Conservation (phyloP, 1,139 yeast genomes). For the Zygoascus sp. region DNA sequence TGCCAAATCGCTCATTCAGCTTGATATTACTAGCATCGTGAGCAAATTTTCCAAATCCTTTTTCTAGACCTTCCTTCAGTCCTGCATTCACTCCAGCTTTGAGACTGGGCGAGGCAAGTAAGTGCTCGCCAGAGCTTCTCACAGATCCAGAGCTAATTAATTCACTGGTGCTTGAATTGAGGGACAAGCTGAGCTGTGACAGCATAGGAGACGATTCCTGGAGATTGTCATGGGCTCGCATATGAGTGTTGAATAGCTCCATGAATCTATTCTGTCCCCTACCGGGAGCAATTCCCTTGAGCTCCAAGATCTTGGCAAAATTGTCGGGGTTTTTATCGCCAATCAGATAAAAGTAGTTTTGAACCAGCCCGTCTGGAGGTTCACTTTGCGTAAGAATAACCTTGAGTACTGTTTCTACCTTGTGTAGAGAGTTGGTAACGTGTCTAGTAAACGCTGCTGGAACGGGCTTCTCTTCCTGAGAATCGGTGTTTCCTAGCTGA, state of each 20-base stretch:
- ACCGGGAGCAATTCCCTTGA: constrained; percentile 52
- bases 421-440: constrained; percentile 47
- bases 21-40: constrained; percentile 47
- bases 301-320: constrained; percentile 57
- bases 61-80: constrained; percentile 50
- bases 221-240: constrained; percentile 48
- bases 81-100: constrained; percentile 9
- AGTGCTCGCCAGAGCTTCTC: not conserved
- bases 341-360: constrained; percentile 60
- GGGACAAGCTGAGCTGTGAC: constrained; percentile 21
- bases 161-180: not conserved
- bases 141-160: not conserved
- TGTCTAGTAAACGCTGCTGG: constrained; percentile 46
- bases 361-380: constrained; percentile 64
- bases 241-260: constrained; percentile 57
- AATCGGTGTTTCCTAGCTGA: constrained; percentile 18
- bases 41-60: constrained; percentile 50
- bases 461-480: constrained; percentile 6
- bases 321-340: constrained; percentile 62
- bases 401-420: constrained; percentile 61
- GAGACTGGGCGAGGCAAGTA: constrained; percentile 7
- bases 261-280: constrained; percentile 47
- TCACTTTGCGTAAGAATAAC: constrained; percentile 57
- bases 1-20: constrained; percentile 55
- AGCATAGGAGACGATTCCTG: constrained; percentile 45